phyloP scores from a whole-genome alignment of 2,329 filamentous ascomycete genomes.

The Sporothrix schenckii region DNA sequence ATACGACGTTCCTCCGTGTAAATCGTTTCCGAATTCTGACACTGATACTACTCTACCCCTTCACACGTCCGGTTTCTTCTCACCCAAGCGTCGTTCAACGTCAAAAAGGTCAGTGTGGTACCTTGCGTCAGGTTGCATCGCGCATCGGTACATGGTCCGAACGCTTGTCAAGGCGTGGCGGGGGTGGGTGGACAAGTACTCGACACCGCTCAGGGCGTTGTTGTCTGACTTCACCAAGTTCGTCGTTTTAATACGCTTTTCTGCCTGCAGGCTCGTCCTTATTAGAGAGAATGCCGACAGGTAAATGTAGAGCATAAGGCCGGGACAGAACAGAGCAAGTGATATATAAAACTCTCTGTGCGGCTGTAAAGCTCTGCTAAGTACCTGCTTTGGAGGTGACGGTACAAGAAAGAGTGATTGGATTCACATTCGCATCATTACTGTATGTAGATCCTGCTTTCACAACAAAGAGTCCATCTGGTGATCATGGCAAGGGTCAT shows the following conservation, averaged over 20 bases:
- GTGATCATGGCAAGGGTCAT: background rate
- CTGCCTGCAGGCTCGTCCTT: background rate
- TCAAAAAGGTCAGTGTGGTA: background rate
- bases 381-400: background rate
- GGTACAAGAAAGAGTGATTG: background rate
- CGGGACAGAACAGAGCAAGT: background rate
- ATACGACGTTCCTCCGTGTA: background rate
- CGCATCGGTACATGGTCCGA: conserved; percentile 14
- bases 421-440: too few relatives aligned
- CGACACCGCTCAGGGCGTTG: background rate
- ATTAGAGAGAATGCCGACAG: conserved; percentile 9
- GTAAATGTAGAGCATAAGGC: background rate
- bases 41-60: background rate
- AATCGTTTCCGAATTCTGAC: background rate
- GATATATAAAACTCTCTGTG: background rate
- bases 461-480: too few relatives aligned
- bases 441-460: too few relatives aligned
- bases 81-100: background rate
- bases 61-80: background rate
- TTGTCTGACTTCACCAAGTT: background rate
- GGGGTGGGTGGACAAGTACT: background rate
- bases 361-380: background rate
- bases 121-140: conserved; percentile 19
- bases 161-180: conserved; percentile 18
- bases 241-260: background rate